Conservation (phyloP, 306 rosid genomes). For the Hippophae rhamnoides region DNA sequence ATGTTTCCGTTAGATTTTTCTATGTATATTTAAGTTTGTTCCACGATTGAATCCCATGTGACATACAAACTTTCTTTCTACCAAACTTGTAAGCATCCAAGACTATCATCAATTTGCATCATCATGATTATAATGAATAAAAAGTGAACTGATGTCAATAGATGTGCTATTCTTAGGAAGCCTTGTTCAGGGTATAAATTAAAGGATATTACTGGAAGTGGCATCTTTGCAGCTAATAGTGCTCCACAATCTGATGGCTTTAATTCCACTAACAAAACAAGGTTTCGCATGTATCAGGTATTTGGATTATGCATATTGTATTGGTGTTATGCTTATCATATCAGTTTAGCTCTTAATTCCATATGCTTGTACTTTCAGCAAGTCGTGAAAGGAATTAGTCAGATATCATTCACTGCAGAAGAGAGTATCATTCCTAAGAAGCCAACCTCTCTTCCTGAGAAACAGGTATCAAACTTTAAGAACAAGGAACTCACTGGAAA, state of each 20-base stretch:
- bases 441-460: conserved; percentile 53
- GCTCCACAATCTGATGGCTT: conserved; percentile 34
- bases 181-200: conserved; percentile 53
- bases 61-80: no score
- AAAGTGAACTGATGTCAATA: background rate
- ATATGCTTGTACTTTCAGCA: conserved; percentile 32
- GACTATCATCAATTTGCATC: no score
- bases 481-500: conserved; percentile 74
- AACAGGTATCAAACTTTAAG: conserved; percentile 61
- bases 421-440: conserved; percentile 61
- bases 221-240: conserved; percentile 43
- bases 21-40: no score
- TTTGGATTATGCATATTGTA: background rate
- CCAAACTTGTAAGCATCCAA: no score
- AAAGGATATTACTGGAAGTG: conserved; percentile 64
- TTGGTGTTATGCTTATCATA: background rate
- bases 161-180: conserved; percentile 46
- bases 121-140: background rate
- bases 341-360: background rate
- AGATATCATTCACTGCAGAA: conserved; percentile 63
- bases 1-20: no score
- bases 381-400: conserved; percentile 58
- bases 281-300: conserved; percentile 54
- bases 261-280: conserved; percentile 18
- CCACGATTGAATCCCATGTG: no score